phyloP scores from a whole-genome alignment of 1,284 basidiomycete genomes.

The Malassezia furfur region DNA sequence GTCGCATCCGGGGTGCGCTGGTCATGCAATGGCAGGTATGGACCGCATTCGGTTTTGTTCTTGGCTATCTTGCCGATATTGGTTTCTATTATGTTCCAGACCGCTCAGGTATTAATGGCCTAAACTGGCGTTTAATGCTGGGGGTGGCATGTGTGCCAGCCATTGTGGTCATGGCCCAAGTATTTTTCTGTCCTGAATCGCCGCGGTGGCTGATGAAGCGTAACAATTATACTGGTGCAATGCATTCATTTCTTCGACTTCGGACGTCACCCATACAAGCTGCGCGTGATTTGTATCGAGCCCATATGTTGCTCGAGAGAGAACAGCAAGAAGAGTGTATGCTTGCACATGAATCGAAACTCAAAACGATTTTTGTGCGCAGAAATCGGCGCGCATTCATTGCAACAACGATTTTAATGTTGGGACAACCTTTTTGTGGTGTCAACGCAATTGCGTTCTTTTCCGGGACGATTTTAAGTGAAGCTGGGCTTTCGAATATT shows the following conservation, averaged over 20 bases:
- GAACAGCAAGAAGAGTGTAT: slow-evolving; percentile 56
- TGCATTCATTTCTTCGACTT: slow-evolving; percentile 57
- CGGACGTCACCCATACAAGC: slow-evolving; percentile 65
- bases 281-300: slow-evolving; percentile 57
- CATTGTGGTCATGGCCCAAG: slow-evolving; percentile 14
- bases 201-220: slow-evolving; percentile 32
- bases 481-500: background rate
- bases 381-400: slow-evolving; percentile 56
- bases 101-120: background rate
- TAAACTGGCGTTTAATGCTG: slow-evolving; percentile 24
- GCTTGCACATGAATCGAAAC: slow-evolving; percentile 48
- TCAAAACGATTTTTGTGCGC: slow-evolving; percentile 28
- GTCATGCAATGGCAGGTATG: slow-evolving; percentile 66
- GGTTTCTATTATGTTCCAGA: slow-evolving; percentile 12
- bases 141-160: slow-evolving; percentile 15
- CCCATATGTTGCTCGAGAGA: slow-evolving; percentile 53
- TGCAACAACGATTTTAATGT: slow-evolving; percentile 49
- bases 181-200: slow-evolving; percentile 34
- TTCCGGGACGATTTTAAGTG: slow-evolving; percentile 15
- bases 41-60: slow-evolving; percentile 66
- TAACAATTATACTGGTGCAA: slow-evolving; percentile 52
- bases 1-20: slow-evolving; percentile 63
- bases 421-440: slow-evolving; percentile 23
- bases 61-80: slow-evolving; percentile 52
- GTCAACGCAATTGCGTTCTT: slow-evolving; percentile 38